Conservation (phyloP, 1,139 yeast species). For the Casaregolazyma lundiana region DNA sequence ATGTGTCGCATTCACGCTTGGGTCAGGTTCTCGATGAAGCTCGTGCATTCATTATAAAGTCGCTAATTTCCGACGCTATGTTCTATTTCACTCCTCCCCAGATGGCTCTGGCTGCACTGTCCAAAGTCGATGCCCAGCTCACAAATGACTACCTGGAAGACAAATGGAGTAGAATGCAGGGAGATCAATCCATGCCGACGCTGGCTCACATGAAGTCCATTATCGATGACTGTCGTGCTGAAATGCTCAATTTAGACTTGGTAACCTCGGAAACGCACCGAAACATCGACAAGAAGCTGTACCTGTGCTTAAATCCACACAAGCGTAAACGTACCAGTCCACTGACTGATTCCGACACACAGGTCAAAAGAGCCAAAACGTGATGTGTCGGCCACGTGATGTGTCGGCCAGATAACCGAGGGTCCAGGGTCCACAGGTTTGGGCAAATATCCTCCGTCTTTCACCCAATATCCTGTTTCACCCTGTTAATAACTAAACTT, state of each 20-base stretch:
- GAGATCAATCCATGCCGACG: constrained; percentile 1
- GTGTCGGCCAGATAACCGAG: too few relatives aligned
- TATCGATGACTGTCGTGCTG: constrained; percentile 23
- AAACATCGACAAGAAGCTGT: constrained; percentile 33
- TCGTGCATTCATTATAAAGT: constrained; percentile 56
- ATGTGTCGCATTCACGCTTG: constrained; percentile 18
- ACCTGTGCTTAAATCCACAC: constrained; percentile 27
- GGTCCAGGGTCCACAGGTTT: too few relatives aligned
- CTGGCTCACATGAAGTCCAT: constrained; percentile 18
- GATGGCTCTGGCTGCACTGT: constrained; percentile 82
- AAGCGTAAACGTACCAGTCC: constrained; percentile 17
- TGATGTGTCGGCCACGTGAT: too few relatives aligned
- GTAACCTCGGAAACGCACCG: constrained; percentile 28
- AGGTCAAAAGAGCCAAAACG: constrained; percentile 1
- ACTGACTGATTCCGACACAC: constrained; percentile 8
- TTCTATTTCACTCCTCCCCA: constrained; percentile 91
- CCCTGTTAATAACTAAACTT: too few relatives aligned
- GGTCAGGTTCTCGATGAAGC: constrained; percentile 58
- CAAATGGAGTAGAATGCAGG: constrained; percentile 40
- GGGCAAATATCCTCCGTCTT: too few relatives aligned
- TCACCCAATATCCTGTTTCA: too few relatives aligned
- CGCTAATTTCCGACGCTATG: constrained; percentile 67
- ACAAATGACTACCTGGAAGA: constrained; percentile 60
- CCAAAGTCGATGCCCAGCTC: constrained; percentile 58
- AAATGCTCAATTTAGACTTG: constrained; percentile 15